Conservation (phyloP, 2,329 filamentous ascomycete genomes). For the Dryadomyces quercus-mongolicae region DNA sequence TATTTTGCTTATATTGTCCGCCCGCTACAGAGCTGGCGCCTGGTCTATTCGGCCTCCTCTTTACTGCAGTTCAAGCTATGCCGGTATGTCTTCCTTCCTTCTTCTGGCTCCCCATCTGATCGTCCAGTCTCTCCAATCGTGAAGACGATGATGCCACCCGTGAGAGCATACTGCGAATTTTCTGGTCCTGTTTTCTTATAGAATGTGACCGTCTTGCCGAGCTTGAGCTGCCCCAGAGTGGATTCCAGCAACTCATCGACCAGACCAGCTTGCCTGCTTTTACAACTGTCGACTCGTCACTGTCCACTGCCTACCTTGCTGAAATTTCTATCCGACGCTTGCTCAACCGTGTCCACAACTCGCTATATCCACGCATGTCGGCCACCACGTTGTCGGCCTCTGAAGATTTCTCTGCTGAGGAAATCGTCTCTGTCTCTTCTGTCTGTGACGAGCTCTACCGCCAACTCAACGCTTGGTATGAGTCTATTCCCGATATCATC, state of each 20-base stretch:
- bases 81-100: constrained; percentile 2
- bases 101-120: neutral
- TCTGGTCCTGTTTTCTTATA: constrained; percentile 21
- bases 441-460: constrained; percentile 19
- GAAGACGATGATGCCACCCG: neutral
- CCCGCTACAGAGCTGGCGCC: constrained; percentile 21
- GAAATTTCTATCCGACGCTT: constrained; percentile 21
- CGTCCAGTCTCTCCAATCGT: neutral
- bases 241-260: constrained; percentile 19
- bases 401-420: constrained; percentile 17
- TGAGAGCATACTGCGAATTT: constrained; percentile 15
- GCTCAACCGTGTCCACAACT: constrained; percentile 22
- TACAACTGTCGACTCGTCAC: constrained; percentile 14
- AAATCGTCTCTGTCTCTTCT: constrained; percentile 16
- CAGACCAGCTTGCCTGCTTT: constrained; percentile 17
- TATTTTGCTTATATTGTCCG: constrained; percentile 22
- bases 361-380: constrained; percentile 18
- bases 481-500: constrained; percentile 19
- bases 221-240: constrained; percentile 20
- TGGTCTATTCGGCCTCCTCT: constrained; percentile 20
- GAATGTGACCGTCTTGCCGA: constrained; percentile 22
- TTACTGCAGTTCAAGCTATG: constrained; percentile 18
- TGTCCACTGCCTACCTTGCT: constrained; percentile 19
- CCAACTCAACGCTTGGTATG: constrained; percentile 20
- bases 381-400: constrained; percentile 14